Conservation (phyloP, 2,329 filamentous ascomycete species). For the Coniochaeta ligniaria region DNA sequence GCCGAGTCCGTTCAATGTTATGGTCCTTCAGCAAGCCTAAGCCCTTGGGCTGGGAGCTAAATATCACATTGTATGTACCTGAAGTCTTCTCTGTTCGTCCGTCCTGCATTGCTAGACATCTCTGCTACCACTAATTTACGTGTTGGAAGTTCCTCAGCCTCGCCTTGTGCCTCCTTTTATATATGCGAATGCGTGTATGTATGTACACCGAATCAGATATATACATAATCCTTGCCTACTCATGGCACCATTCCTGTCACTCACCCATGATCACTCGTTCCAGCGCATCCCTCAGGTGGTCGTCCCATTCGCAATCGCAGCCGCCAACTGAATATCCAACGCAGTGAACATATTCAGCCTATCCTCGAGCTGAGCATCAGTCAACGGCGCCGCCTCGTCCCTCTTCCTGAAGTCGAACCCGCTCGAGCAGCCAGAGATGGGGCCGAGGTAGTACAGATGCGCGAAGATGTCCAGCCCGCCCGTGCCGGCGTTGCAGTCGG, state of each 20-base stretch:
- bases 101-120: too few species aligned
- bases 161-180: not conserved
- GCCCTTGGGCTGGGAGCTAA: too few species aligned
- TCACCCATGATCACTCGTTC: too few species aligned
- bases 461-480: conserved; percentile 33
- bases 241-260: too few species aligned
- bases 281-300: not conserved
- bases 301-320: not conserved
- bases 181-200: too few species aligned
- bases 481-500: conserved; percentile 43
- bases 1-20: too few species aligned
- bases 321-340: conserved; percentile 24
- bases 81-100: too few species aligned
- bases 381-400: conserved; percentile 7
- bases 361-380: conserved; percentile 29
- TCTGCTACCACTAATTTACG: not conserved
- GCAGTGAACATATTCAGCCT: conserved; percentile 16
- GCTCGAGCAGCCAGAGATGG: conserved; percentile 30
- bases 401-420: conserved; percentile 15
- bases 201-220: not conserved
- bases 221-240: not conserved
- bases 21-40: not conserved
- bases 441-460: conserved; percentile 42
- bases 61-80: not conserved
- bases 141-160: too few species aligned